A percentile compares a stretch with the other conserved stretches of the same genome.
phyloP scores from a whole-genome alignment of 805 yeast genomes.

The Suhomyces sp. region DNA sequence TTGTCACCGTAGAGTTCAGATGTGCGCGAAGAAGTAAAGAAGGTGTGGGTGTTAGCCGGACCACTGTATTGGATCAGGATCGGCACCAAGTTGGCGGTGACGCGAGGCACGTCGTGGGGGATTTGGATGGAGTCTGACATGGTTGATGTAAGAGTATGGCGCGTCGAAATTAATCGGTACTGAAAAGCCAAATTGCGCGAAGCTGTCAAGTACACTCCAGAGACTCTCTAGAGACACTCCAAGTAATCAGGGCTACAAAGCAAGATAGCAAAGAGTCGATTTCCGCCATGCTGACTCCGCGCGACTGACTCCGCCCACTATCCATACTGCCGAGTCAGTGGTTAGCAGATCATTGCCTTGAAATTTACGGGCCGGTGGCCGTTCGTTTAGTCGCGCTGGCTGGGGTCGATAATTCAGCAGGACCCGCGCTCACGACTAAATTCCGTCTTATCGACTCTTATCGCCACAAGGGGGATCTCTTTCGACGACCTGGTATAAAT shows the following conservation, averaged over 20 bases:
- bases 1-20: constrained; percentile 12
- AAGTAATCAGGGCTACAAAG: background rate
- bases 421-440: background rate
- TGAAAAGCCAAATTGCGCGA: background rate
- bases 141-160: background rate
- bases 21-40: constrained; percentile 29
- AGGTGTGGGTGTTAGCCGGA: constrained; percentile 29
- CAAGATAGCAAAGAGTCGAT: too few relatives aligned
- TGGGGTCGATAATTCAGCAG: background rate
- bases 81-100: constrained; percentile 12
- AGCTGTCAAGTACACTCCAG: background rate
- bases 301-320: too few relatives aligned
- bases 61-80: constrained; percentile 20
- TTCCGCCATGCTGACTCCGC: too few relatives aligned
- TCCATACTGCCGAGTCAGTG: too few relatives aligned
- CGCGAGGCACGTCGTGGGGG: constrained; percentile 6
- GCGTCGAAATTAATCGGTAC: background rate
- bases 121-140: constrained; percentile 7
- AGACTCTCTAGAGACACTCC: background rate
- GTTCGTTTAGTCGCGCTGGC: too few relatives aligned
- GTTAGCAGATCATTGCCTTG: background rate
- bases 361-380: background rate
- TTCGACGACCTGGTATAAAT: background rate
- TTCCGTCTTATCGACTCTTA: background rate
- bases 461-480: background rate